Base-by-base conservation (phyloP, 148 eudicot species). In the Spergularia marina region DNA sequence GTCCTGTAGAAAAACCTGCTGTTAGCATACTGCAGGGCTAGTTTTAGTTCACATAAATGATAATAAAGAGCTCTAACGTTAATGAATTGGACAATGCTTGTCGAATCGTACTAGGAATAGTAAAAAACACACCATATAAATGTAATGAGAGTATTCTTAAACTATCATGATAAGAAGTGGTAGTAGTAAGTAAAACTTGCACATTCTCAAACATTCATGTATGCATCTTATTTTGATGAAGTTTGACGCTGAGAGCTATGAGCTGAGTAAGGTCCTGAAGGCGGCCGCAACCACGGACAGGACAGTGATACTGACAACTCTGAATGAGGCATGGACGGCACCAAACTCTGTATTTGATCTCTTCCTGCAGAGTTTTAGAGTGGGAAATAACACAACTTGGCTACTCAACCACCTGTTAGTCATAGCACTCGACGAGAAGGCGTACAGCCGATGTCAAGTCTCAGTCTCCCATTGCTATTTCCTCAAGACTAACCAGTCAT, bases 291-390 rank as follows among this genome's bases (percentile, higher is more conserved):
- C 75, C 17, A 65, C 72, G 36, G 78, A 80, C 1, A 80, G 77
- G 0, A 80, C 79, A 17, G 83, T 83, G 49, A 77, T 83, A 44
- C 13, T 83, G 56, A 77, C 86, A 52, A 59, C 67, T 1, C 47
- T 83, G 23, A 83, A 83, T 47, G 63, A 80, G 12, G 86, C 86
- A 64, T 83, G 86, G 86, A 81, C 83, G 53, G 76, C 73, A 61
- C 86, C 83, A 71, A 77, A 77, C 56, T 80, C 83, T 4, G 66
- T 77, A 63, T 80, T 69, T 25, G 86, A 83, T 47, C 40, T 83
- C 16, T 77, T 79, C 17, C 72, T 83, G 3, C 74, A 83, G 74
- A 65, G 86, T 36, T 80, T 83, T 57, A 74, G 72, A 51, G 72
- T 41, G 16, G 86, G 83, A 18, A 70, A 77, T 12, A 65, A 80